Evolutionary conservation across 179 eudicot genomes (phyloP).

Genomic region (Carnegiea gigantea): DNA sequence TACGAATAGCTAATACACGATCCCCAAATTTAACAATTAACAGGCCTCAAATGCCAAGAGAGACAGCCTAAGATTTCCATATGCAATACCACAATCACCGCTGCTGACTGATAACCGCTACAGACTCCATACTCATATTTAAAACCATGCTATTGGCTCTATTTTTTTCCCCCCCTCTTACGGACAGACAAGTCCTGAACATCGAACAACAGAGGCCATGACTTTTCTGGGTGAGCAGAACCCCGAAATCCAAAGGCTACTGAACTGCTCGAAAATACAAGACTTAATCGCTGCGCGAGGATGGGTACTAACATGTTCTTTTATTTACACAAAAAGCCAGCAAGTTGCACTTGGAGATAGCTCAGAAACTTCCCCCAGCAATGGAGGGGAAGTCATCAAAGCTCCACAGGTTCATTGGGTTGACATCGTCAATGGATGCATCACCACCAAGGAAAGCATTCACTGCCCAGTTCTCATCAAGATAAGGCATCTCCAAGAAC

Average conservation of each 20-base stretch:
- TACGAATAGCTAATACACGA: slow-evolving; percentile 25
- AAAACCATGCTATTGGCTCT: slow-evolving; percentile 18
- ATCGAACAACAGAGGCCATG: slow-evolving; percentile 21
- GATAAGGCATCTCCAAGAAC: slow-evolving; percentile 49
- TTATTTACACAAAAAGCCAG: slow-evolving; percentile 47
- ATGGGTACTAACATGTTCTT: slow-evolving; percentile 42
- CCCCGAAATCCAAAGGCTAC: slow-evolving; percentile 5
- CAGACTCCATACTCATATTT: slow-evolving; percentile 10
- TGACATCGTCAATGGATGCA: slow-evolving; percentile 41
- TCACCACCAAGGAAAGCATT: slow-evolving; percentile 63
- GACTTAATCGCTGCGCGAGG: slow-evolving; percentile 5
- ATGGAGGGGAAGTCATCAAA: slow-evolving; percentile 63
- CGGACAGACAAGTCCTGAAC: slow-evolving; percentile 22
- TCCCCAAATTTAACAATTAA: slow-evolving; percentile 4
- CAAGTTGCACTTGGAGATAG: slow-evolving; percentile 4
- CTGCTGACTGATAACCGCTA: slow-evolving; percentile 24
- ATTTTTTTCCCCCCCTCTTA: neutral
- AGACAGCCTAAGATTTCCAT: slow-evolving; percentile 23
- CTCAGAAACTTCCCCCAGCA: slow-evolving; percentile 43
- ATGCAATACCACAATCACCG: slow-evolving; percentile 26
- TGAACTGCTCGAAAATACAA: slow-evolving; percentile 11
- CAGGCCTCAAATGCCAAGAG: neutral
- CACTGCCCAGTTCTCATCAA: slow-evolving; percentile 70
- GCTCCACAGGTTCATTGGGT: slow-evolving; percentile 59
- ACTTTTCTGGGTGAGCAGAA: neutral